A percentile compares a stretch with the other conserved stretches of the same genome.
Conservation (phyloP, 371 early-diverging fungal species). For the Saksenaea oblongispora region DNA sequence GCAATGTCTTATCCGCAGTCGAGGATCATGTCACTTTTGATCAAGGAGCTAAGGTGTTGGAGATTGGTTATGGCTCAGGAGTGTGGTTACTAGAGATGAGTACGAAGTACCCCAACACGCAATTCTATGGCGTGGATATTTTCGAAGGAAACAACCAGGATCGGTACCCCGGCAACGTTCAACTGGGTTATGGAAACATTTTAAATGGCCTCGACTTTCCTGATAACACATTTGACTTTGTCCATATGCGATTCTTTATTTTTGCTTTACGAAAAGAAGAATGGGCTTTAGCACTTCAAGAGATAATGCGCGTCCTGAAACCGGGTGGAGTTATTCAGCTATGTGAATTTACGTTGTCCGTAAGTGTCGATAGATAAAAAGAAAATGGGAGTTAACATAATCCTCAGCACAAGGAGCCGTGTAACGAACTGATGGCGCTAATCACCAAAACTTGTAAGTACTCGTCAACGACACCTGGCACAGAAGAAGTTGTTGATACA, state of each 20-base stretch:
- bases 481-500: too few species aligned
- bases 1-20: conserved; percentile 30
- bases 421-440: too few species aligned
- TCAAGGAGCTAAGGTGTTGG: conserved; percentile 18
- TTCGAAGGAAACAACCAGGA: conserved; percentile 39
- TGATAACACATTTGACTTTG: conserved; percentile 49
- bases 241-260: conserved; percentile 49
- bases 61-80: conserved; percentile 30
- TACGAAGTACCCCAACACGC: conserved; percentile 39
- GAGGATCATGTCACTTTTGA: conserved; percentile 14
- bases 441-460: conserved; percentile 14
- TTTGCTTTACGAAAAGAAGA: conserved; percentile 31
- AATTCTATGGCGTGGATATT: conserved; percentile 48
- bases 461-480: too few species aligned
- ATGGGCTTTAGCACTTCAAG: conserved; percentile 36
- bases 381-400: neutral
- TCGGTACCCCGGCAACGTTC: conserved; percentile 45
- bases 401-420: too few species aligned
- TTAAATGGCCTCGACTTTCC: conserved; percentile 42
- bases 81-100: conserved; percentile 45
- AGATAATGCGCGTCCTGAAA: conserved; percentile 48
- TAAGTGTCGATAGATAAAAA: conserved; percentile 3
- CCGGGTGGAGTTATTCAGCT: conserved; percentile 46
- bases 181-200: conserved; percentile 36
- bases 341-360: conserved; percentile 45